A percentile compares a stretch with the other conserved stretches of the same genome.
These are phyloP conservation scores for Metarhizium anisopliae DNA, from an alignment of 2,329 filamentous ascomycete species.

Conservation along the genomic window DNA sequence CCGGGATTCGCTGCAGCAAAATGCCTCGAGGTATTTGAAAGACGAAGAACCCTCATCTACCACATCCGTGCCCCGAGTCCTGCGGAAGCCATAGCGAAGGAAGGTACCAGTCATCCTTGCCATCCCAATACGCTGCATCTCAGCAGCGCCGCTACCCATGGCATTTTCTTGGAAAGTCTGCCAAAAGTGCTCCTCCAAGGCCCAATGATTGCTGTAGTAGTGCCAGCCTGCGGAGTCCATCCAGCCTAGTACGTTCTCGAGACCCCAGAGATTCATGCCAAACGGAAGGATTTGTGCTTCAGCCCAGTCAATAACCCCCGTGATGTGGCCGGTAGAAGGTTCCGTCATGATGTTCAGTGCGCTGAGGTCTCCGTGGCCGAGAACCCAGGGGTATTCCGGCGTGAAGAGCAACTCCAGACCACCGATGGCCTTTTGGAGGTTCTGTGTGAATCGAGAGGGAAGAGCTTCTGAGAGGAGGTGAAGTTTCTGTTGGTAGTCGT, in stretches of 20 bases:
- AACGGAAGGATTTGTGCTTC: conserved; percentile 19
- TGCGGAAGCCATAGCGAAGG: neutral
- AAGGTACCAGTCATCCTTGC: neutral
- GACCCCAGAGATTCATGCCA: conserved; percentile 18
- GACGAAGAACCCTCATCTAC: no score
- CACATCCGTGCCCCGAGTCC: no score
- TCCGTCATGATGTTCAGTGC: conserved; percentile 21
- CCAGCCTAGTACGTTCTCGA: conserved; percentile 16
- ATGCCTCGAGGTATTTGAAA: no score
- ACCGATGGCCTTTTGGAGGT: no score
- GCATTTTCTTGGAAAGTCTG: neutral
- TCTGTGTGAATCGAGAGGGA: neutral
- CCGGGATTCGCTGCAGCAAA: no score
- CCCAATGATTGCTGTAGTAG: conserved; percentile 6
- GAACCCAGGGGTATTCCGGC: no score
- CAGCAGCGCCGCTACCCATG: neutral
- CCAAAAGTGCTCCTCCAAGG: neutral
- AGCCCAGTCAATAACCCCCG: conserved; percentile 22
- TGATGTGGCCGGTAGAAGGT: conserved; percentile 16
- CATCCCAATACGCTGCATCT: neutral
- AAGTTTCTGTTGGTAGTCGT: conserved; percentile 6
- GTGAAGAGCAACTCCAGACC: no score
- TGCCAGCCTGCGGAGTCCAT: conserved; percentile 11
- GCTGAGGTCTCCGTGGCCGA: conserved; percentile 13
- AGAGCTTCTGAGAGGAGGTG: conserved; percentile 3